Evolutionary conservation across 805 yeast species (phyloP).

Genomic region (Kuraishia cidri): DNA sequence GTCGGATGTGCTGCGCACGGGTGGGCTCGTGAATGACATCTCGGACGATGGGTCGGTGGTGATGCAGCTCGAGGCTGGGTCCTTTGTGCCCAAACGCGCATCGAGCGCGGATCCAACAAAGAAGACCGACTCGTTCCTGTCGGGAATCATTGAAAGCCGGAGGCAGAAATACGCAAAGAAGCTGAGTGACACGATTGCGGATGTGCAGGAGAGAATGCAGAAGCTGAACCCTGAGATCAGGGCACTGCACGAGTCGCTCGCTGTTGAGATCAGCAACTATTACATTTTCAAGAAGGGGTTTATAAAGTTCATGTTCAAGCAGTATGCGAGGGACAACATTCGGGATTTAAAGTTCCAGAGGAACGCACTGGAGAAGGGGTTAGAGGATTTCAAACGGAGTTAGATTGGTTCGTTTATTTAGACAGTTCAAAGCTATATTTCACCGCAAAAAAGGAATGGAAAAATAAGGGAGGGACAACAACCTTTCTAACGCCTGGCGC

Average conservation of each 20-base stretch:
- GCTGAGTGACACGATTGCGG: slow-evolving; percentile 26
- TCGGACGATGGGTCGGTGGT: slow-evolving; percentile 2
- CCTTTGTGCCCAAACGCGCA: slow-evolving; percentile 1
- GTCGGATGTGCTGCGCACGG: neutral
- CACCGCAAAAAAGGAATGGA: no score
- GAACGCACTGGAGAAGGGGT: slow-evolving; percentile 12
- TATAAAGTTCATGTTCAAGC: slow-evolving; percentile 25
- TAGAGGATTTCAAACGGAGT: slow-evolving; percentile 9
- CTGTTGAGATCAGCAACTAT: slow-evolving; percentile 54
- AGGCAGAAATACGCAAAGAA: slow-evolving; percentile 36
- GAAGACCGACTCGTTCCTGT: slow-evolving; percentile 1
- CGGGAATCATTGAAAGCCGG: slow-evolving; percentile 34
- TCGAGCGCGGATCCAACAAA: neutral
- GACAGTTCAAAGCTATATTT: no score
- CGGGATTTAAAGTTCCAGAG: slow-evolving; percentile 12
- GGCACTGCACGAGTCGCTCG: slow-evolving; percentile 49
- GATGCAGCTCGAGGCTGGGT: slow-evolving; percentile 3
- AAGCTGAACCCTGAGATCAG: slow-evolving; percentile 38
- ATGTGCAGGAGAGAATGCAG: slow-evolving; percentile 30
- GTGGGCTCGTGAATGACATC: slow-evolving; percentile 3
- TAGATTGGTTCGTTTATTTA: no score
- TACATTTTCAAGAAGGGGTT: slow-evolving; percentile 39
- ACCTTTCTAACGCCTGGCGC: no score
- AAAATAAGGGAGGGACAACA: no score
- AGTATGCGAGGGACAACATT: slow-evolving; percentile 19